These are phyloP conservation scores for Saturnispora mendoncae DNA, from an alignment of 805 yeast species.

Conservation along the genomic window DNA sequence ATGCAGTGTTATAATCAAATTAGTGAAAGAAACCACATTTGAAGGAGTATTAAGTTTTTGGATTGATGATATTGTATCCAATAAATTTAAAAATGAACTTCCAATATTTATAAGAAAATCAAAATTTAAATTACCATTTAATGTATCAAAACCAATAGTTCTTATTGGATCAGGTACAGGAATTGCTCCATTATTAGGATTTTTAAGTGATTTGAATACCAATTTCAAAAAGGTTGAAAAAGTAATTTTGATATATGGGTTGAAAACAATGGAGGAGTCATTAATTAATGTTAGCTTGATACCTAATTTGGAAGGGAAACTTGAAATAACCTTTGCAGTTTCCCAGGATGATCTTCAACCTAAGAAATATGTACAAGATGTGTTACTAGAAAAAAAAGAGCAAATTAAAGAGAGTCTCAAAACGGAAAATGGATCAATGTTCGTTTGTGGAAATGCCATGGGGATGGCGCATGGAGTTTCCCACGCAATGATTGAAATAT, in stretches of 20 bases:
- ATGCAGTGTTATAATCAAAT: slow-evolving; percentile 74
- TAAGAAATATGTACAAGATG: slow-evolving; percentile 77
- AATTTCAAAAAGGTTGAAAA: slow-evolving; percentile 43
- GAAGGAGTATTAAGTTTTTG: slow-evolving; percentile 84
- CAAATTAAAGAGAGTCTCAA: slow-evolving; percentile 40
- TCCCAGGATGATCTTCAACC: slow-evolving; percentile 44
- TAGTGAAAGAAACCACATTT: slow-evolving; percentile 47
- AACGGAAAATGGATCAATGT: slow-evolving; percentile 63
- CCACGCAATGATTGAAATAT: slow-evolving; percentile 48
- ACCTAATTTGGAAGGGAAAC: slow-evolving; percentile 46
- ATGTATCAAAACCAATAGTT: slow-evolving; percentile 68
- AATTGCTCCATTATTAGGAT: slow-evolving; percentile 92
- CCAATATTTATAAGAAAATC: slow-evolving; percentile 87
- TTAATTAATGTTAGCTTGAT: slow-evolving; percentile 77
- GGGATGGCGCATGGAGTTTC: slow-evolving; percentile 89
- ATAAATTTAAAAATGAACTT: slow-evolving; percentile 41
- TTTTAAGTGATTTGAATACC: slow-evolving; percentile 56
- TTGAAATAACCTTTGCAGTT: slow-evolving; percentile 69
- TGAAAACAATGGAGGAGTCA: slow-evolving; percentile 49
- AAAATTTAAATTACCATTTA: slow-evolving; percentile 80
- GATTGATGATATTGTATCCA: slow-evolving; percentile 53
- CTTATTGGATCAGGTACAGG: slow-evolving; percentile 97
- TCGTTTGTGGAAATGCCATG: slow-evolving; percentile 92
- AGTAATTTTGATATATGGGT: slow-evolving; percentile 69
- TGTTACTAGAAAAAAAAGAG: slow-evolving; percentile 40